Evolutionary conservation across 257 asterid genomes (phyloP).

Genomic region (Vinca minor): DNA sequence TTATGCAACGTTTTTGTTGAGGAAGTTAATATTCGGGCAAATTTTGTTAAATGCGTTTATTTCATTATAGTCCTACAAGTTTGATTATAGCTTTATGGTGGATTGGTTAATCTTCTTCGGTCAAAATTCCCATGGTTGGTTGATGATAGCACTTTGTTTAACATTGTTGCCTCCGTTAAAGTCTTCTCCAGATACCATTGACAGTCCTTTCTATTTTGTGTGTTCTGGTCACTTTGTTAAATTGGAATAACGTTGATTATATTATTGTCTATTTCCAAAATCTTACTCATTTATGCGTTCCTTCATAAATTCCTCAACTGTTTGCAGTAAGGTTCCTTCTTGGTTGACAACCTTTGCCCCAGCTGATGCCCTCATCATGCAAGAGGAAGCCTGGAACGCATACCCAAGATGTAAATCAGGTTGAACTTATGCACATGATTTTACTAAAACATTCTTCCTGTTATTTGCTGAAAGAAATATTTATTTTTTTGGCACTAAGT

Average conservation of each 20-base stretch:
- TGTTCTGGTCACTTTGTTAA: neutral
- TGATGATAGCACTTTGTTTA: neutral
- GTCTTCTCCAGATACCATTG: neutral
- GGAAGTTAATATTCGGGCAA: neutral
- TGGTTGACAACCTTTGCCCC: slow-evolving; percentile 84
- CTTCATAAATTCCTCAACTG: slow-evolving; percentile 7
- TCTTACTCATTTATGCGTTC: neutral
- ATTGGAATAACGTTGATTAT: neutral
- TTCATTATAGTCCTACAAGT: neutral
- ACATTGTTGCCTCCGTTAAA: neutral
- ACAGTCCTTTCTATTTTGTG: neutral
- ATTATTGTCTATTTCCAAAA: neutral
- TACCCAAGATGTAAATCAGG: slow-evolving; percentile 82
- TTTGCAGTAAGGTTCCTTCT: slow-evolving; percentile 71
- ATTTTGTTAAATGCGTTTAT: neutral
- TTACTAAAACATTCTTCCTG: neutral
- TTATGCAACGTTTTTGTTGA: slow-evolving; percentile 2
- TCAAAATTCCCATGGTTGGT: neutral
- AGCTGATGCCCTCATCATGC: slow-evolving; percentile 72
- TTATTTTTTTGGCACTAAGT: neutral
- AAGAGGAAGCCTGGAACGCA: slow-evolving; percentile 96
- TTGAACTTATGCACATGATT: slow-evolving; percentile 12
- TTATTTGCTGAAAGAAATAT: neutral
- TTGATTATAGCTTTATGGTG: neutral
- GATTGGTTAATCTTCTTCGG: neutral